These are phyloP conservation scores for Stropharia rugosoannulata DNA, from an alignment of 768 basidiomycete genomes.

Conservation along the genomic window DNA sequence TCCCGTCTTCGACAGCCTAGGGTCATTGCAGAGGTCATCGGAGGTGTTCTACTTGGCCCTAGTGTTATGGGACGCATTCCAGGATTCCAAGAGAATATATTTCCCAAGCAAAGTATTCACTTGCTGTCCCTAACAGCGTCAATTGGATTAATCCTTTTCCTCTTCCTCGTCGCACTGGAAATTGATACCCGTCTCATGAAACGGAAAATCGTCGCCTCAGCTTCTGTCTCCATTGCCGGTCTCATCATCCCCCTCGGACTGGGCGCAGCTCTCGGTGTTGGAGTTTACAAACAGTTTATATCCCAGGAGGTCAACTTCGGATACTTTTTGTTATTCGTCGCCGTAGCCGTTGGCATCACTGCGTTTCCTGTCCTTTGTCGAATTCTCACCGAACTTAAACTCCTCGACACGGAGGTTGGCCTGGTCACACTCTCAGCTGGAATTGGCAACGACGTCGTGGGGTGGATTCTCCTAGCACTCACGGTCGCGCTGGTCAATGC, in stretches of 20 bases:
- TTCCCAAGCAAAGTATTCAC: conserved; percentile 50
- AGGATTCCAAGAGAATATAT: conserved; percentile 60
- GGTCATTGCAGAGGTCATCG: conserved; percentile 94
- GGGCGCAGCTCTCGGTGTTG: conserved; percentile 73
- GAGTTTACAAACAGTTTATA: conserved; percentile 71
- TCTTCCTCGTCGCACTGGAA: conserved; percentile 86
- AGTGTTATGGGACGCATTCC: conserved; percentile 81
- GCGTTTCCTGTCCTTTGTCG: conserved; percentile 84
- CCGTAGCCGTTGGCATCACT: conserved; percentile 79
- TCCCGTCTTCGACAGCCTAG: conserved; percentile 78
- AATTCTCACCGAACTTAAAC: conserved; percentile 79
- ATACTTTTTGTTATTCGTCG: conserved; percentile 83
- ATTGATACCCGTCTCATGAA: conserved; percentile 72
- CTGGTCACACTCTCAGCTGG: conserved; percentile 81
- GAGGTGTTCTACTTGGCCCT: conserved; percentile 83
- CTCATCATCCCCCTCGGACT: conserved; percentile 78
- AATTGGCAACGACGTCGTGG: conserved; percentile 74
- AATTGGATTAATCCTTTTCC: conserved; percentile 73
- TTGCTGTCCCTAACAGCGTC: conserved; percentile 71
- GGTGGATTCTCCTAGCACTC: conserved; percentile 83
- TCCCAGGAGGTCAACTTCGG: conserved; percentile 61
- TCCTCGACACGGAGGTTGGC: conserved; percentile 85
- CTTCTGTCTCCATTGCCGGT: conserved; percentile 63
- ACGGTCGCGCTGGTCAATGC: conserved; percentile 86
- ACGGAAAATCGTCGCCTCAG: conserved; percentile 58